Base-by-base conservation (phyloP, 164 flowering plant genomes). In the Macadamia tetraphylla region DNA sequence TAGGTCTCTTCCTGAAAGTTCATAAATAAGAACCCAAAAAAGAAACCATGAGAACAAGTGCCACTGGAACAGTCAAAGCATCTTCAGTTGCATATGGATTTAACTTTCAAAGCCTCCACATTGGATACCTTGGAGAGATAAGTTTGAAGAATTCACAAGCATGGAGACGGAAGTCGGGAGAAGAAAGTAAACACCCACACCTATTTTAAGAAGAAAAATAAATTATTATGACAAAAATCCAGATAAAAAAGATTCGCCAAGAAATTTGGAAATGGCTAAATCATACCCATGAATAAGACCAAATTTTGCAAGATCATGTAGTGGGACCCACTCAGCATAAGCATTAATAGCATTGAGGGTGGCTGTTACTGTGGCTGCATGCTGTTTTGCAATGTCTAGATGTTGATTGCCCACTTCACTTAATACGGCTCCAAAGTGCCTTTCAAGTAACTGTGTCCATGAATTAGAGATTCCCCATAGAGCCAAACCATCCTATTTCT, bases 281-380 rank as follows among this genome's bases (percentile, higher is more conserved):
- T 42, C 83, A 61, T 86, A 92, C 99, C 97, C 97, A 76, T 87
- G 82, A 75, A 95, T 81, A 62, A 91, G 82, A 46, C 96, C 94
- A 80, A 74, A 87, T 80, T 83, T 86, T 65, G 96, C 86, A 78
- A 95, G 92, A 85, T 95, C 94, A 46, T 86, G 73, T 69, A 95
- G 64, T 53, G 98, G 98, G 49, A 95, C 98, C 99, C 98, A 95
- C 64, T 95, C 99, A 60, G 94, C 91, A 85, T 95, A 92, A 57
- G 98, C 94, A 87, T 91, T 92, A 62, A 92, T 46, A 71, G 98
- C 99, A 86, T 95, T 88, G 52, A 92, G 67, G 73, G 86, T 73
- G 72, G 98, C 91, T 35, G 85, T 87, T 42, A 89, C 90, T 51
- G 94, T 62, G 9, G 94, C 88, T 49, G 91, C 98, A 81, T 95